Conservation (phyloP, 495 filamentous ascomycete genomes). For the Cetradonia linearis region DNA sequence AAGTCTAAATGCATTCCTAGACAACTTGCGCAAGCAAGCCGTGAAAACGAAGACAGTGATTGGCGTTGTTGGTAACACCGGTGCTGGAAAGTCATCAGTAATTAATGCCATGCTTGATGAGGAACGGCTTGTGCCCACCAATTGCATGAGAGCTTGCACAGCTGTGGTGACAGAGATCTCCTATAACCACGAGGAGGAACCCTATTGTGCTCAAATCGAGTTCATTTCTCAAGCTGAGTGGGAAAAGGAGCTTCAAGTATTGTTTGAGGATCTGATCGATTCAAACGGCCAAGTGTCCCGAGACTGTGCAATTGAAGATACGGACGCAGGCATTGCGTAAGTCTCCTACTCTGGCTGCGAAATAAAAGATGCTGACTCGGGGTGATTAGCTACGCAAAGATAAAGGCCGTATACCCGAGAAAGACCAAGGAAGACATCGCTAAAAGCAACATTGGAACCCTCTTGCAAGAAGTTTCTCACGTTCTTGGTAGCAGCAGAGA, state of each 20-base stretch:
- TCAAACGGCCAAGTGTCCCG: slow-evolving; percentile 33
- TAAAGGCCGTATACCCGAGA: slow-evolving; percentile 53
- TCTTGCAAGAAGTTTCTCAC: slow-evolving; percentile 33
- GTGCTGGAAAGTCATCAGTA: slow-evolving; percentile 49
- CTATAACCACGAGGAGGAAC: slow-evolving; percentile 43
- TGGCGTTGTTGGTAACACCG: slow-evolving; percentile 49
- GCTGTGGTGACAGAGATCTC: slow-evolving; percentile 57
- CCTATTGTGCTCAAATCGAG: slow-evolving; percentile 54
- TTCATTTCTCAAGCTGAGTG: slow-evolving; percentile 51
- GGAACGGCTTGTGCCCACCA: slow-evolving; percentile 42
- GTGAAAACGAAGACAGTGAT: slow-evolving; percentile 37
- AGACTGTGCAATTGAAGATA: slow-evolving; percentile 36
- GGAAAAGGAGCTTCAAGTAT: slow-evolving; percentile 40
- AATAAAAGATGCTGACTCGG: too few relatives aligned
- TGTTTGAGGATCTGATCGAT: slow-evolving; percentile 46
- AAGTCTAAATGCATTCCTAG: background rate
- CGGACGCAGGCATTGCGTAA: slow-evolving; percentile 44
- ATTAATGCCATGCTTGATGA: slow-evolving; percentile 53
- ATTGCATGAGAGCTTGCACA: slow-evolving; percentile 56
- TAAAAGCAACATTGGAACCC: slow-evolving; percentile 28
- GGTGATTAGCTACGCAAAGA: slow-evolving; percentile 47
- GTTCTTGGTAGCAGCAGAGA: slow-evolving; percentile 41
- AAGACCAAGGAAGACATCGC: slow-evolving; percentile 41
- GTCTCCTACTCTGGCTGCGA: too few relatives aligned
- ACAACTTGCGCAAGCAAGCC: slow-evolving; percentile 32